Base-by-base conservation (phyloP, 768 basidiomycete genomes). In the Trametopsis cervina region DNA sequence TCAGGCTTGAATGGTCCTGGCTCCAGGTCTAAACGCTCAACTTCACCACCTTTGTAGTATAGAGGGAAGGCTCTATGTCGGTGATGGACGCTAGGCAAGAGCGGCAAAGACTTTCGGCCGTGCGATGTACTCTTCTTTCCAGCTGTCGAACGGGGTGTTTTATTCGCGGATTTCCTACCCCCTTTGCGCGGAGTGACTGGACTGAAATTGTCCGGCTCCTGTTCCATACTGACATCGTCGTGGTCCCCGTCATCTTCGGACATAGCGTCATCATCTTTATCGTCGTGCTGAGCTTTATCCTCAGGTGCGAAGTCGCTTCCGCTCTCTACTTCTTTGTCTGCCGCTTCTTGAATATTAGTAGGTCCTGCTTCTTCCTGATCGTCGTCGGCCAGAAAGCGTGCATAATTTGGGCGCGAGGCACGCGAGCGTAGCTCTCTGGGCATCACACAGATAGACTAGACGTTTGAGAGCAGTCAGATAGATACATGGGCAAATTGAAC, bases 31-130 rank as follows among this genome's bases (percentile, higher is more conserved):
- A 89, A 73, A n/a, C 84, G 72, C 62, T 87, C 85, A 7, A 33
- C 29, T 12, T 80, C 64, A 46, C 52, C 76, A 40, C 69, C 74
- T 43, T 67, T 57, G 36, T 69, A 72, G 57, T 76, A 78, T 4
- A 88, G 64, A 0, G 86, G 80, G 4, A 80, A 69, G 11, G 84
- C 80, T 22, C 83, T 70, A 58, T 90, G 87, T 41, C 87, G 74
- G 60, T 89, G 87, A 50, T 89, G 78, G 0, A 80, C 68, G 50
- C 75, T 83, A 0, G 83, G 83, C 13, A 57, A 23, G 25, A 20
- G 10, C 27, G 12, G 46, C 9, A 11, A 22, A 18, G 11, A n/a
- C n/a, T n/a, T n/a, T n/a, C n/a, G n/a, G n/a, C n/a, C n/a, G n/a
- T n/a, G n/a, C n/a, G n/a, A n/a, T n/a, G n/a, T n/a, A n/a, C n/a